Base-by-base conservation (phyloP, 2,329 filamentous ascomycete species). In the Chaetomium olivaceum region DNA sequence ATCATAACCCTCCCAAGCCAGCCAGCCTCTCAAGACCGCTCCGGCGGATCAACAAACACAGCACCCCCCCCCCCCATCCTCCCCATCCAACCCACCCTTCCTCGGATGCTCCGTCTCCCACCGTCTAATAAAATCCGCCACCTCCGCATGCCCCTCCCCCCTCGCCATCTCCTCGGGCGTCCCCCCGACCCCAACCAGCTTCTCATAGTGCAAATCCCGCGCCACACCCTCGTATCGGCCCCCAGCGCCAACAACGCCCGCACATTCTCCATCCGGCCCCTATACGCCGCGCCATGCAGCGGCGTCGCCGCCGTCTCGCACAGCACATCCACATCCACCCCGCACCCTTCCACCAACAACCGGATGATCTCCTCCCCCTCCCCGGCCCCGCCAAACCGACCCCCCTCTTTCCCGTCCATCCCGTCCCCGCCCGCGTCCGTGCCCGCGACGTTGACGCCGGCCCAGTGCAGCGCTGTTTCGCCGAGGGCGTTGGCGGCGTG, bases 391-490 rank as follows among this genome's bases (percentile, higher is more conserved):
- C 29, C 46, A 27, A 39, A 27, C 27, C 54, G 23, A 2, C 14
- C 54, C 29, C 5, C 43, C 4, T 6, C n/a, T n/a, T 9, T 27
- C 27, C 19, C 43, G 12, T n/a, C 27, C 27, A 29, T 27, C 27
- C 23, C 27, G 16, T 14, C 27, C 21, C 39, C 48, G 8, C 33
- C 33, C 8, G 33, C 33, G 9, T 36, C 8, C 3, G 33, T 12
- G 33, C 33, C 33, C 33, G 33, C 33, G 33, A 36, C 33, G 19
- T 59, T 59, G 2, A 48, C 31, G 2, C 31, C 64, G 16, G 64
- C 64, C 64, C 64, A 66, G 27, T 66, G 56, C 54, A 66, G 33
- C 31, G 27, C 50, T 21, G 60, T 63, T 50, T 66, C 64, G 12
- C 56, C 60, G 2, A 66, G 19, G 3, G 21, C 36, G 11, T 66